Percentiles rank a stretch among this genome's conserved stretches.
Conservation (phyloP, 306 rosid genomes). For the Erythrophleum fordii region DNA sequence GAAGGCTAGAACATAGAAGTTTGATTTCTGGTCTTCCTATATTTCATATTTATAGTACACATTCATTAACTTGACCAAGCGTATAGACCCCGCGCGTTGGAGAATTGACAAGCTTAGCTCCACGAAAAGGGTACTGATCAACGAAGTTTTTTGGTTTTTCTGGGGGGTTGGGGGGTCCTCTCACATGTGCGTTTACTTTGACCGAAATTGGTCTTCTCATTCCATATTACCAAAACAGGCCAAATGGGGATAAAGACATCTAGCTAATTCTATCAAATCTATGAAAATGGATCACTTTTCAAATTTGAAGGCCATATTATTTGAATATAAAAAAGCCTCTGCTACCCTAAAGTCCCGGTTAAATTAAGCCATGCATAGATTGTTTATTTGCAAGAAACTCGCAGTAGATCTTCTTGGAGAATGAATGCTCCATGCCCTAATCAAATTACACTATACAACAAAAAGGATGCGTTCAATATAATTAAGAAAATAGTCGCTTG, state of each 20-base stretch:
- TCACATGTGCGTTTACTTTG: constrained; percentile 12
- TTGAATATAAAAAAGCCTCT: neutral
- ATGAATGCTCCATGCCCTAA: neutral
- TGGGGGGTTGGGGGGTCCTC: neutral
- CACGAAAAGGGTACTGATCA: neutral
- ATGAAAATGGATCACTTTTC: neutral
- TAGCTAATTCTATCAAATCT: neutral
- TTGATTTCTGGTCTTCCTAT: neutral
- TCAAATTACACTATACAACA: neutral
- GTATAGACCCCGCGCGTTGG: constrained; percentile 6
- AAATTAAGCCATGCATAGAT: too few species aligned
- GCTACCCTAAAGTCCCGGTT: too few species aligned
- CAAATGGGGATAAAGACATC: neutral
- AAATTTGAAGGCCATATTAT: constrained; percentile 9
- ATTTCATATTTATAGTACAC: neutral
- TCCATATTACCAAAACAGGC: neutral
- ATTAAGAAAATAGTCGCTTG: neutral
- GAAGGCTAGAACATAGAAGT: neutral
- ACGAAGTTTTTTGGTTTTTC: neutral
- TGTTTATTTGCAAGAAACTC: neutral
- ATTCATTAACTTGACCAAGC: neutral
- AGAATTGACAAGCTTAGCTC: neutral
- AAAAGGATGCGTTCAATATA: too few species aligned
- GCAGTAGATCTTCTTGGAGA: neutral
- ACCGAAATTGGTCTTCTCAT: neutral